phyloP scores from a whole-genome alignment of 768 basidiomycete genomes.

The Lactifluus subvellereus region DNA sequence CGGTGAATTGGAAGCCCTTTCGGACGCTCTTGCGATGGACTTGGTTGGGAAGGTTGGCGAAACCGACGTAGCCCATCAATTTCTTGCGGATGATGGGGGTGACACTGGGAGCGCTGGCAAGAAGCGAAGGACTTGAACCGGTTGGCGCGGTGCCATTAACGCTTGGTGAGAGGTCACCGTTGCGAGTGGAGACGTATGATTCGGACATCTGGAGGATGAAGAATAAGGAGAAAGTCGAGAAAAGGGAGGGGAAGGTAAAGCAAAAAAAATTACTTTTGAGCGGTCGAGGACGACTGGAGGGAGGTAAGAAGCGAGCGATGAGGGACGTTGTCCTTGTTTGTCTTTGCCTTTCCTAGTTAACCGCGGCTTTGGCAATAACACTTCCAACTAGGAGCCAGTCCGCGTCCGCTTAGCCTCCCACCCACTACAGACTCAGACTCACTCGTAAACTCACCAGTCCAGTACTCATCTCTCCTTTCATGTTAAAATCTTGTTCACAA shows the following conservation, averaged over 20 bases:
- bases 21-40: conserved; percentile 97
- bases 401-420: neutral
- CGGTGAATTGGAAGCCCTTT: conserved; percentile 98
- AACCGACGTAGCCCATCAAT: conserved; percentile 91
- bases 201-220: conserved; percentile 56
- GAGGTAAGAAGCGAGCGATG: conserved; percentile 36
- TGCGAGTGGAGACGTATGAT: conserved; percentile 64
- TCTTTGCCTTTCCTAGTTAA: conserved; percentile 33
- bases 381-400: conserved; percentile 31
- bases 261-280: conserved; percentile 30
- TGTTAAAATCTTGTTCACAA: neutral
- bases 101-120: conserved; percentile 28
- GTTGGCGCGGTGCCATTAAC: conserved; percentile 57
- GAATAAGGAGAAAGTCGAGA: conserved; percentile 19
- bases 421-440: neutral
- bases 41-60: conserved; percentile 98
- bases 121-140: conserved; percentile 57
- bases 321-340: conserved; percentile 32
- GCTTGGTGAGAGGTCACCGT: conserved; percentile 49
- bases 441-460: conserved; percentile 7
- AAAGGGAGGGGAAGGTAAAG: conserved; percentile 25
- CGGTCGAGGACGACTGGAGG: conserved; percentile 47
- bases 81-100: conserved; percentile 70
- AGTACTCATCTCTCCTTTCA: neutral
- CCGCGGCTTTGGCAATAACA: conserved; percentile 49